A percentile compares a stretch with the other conserved stretches of the same genome.
phyloP scores from a whole-genome alignment of 805 yeast genomes.

The Zygoascus tannicola region DNA sequence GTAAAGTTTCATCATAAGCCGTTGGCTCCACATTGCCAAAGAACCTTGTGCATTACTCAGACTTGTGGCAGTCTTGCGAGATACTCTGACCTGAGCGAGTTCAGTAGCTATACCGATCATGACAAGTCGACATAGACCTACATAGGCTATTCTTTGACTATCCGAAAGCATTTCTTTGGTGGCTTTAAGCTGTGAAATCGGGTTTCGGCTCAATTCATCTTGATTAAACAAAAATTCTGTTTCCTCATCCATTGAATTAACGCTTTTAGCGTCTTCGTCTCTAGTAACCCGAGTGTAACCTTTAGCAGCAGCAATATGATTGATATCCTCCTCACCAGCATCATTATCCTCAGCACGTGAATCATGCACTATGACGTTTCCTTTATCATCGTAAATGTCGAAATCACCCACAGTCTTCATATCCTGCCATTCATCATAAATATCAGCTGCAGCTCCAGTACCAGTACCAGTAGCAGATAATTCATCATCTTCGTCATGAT shows the following conservation, averaged over 20 bases:
- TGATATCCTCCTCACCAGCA: conserved; percentile 16
- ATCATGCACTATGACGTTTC: conserved; percentile 27
- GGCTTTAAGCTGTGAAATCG: conserved; percentile 60
- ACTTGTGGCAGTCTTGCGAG: conserved; percentile 42
- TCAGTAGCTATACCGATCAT: conserved; percentile 74
- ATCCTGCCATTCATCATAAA: conserved; percentile 54
- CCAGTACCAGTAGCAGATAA: background rate
- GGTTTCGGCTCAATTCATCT: conserved; percentile 35
- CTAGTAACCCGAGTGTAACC: conserved; percentile 87
- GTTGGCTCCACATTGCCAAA: conserved; percentile 66
- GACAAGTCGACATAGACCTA: conserved; percentile 70
- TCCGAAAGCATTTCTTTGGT: conserved; percentile 77
- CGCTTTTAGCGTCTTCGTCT: conserved; percentile 70
- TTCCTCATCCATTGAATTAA: conserved; percentile 40
- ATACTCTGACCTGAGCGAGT: conserved; percentile 45
- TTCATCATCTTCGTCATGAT: background rate
- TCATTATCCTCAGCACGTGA: conserved; percentile 6
- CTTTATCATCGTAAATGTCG: conserved; percentile 74
- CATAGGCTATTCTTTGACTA: conserved; percentile 82
- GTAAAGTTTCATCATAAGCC: conserved; percentile 60
- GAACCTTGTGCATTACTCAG: conserved; percentile 63
- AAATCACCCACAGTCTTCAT: conserved; percentile 75
- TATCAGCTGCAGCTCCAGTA: conserved; percentile 10
- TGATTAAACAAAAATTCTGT: conserved; percentile 50
- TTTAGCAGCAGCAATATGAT: conserved; percentile 33